Evolutionary conservation across 345 rosid genomes (phyloP), one percentile per base, ranked within the genome.

Genomic region (Cardamine chenopodiifolia): DNA sequence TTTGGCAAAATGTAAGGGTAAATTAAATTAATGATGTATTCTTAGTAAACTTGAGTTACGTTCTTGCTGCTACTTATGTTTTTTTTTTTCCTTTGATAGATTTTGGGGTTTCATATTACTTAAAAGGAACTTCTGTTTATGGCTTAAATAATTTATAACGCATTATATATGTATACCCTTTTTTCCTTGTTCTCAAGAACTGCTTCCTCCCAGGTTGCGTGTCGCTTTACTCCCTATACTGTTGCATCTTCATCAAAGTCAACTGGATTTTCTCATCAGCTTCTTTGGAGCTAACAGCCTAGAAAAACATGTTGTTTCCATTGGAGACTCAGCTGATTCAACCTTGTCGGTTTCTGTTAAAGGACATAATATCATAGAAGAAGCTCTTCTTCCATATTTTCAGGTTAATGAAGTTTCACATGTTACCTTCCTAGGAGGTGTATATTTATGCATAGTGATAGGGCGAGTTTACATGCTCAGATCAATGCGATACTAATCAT

Each of bases 331-430:
- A 52, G 80, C 62, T 76, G 70, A 70, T 81, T 78, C 87, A 66
- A 65, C 77, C 6, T 60, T 78, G 71, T 65, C 74, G 15, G 70
- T 63, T 17, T 72, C 71, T 68, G 50, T 74, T 76, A 63, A 71
- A 11, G 82, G 81, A 48, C 85, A 82, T 69, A 72, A 71, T 67
- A 78, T 86, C 81, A 86, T 81, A 55, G 88, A 81, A 37, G 99
- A 95, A 78, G 98, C 98, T 53, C 81, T 95, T 84, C 98, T 95
- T 71, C 99, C 99, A 40, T 95, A 84, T 86, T 89, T 95, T 77
- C 99, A 92, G 99, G 99, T 85, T 76, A 84, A 83, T 72, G 57
- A 39, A 77, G 40, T 15, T 66, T 65, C 44, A 63, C 44, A 22
- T 55, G 47, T 65, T 57, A 68, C 55, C 71, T 55, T 40, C 40